These are phyloP conservation scores for Samsoniella hepiali DNA, from an alignment of 2,329 filamentous ascomycete genomes.

Conservation along the genomic window DNA sequence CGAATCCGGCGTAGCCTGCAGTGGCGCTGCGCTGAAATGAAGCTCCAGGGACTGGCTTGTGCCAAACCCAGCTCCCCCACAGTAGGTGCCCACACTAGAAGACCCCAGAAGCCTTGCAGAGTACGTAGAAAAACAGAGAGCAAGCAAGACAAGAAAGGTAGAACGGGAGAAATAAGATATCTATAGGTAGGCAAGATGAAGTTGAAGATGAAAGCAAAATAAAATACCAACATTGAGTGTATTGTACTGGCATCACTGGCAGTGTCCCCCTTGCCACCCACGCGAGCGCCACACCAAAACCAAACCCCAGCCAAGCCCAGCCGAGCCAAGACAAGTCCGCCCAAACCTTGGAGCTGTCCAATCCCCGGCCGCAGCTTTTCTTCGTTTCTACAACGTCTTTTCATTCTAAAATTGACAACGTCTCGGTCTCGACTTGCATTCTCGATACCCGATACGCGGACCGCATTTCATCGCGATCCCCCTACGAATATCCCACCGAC, in stretches of 20 bases:
- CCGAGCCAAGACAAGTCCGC: slow-evolving; percentile 1
- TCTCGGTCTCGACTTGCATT: neutral
- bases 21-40: neutral
- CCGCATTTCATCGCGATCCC: neutral
- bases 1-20: neutral
- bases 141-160: no score
- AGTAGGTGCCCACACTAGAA: neutral
- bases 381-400: neutral
- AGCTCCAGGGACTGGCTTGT: neutral
- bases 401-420: neutral
- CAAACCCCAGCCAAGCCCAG: neutral
- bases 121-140: neutral
- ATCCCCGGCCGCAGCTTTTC: neutral
- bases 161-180: no score
- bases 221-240: no score
- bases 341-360: neutral
- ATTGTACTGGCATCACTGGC: neutral
- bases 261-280: neutral
- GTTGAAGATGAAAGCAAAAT: no score
- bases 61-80: slow-evolving; percentile 6
- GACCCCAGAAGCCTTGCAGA: neutral
- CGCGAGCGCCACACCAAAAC: slow-evolving; percentile 1
- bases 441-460: neutral
- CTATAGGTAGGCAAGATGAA: no score
- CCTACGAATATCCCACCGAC: neutral